phyloP scores from a whole-genome alignment of 208 protist genomes.

The Leishmania amazonensis region DNA sequence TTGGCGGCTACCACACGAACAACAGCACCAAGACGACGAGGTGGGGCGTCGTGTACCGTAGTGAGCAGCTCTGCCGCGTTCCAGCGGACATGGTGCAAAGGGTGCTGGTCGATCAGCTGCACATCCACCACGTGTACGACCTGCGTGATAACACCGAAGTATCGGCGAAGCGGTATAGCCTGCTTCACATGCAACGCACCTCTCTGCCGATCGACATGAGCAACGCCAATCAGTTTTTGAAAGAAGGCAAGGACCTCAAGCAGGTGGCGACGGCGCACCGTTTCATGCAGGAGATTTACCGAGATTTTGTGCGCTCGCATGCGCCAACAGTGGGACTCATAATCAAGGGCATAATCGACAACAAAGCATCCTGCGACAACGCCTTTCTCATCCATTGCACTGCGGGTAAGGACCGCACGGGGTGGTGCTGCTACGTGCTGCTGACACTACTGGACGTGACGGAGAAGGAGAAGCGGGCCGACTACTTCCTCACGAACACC shows the following conservation, averaged over 20 bases:
- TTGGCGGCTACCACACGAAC: slow-evolving; percentile 40
- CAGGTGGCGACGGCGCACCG: slow-evolving; percentile 13
- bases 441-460: slow-evolving; percentile 34
- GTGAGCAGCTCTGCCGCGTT: slow-evolving; percentile 41
- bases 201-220: slow-evolving; percentile 27
- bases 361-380: slow-evolving; percentile 21
- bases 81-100: slow-evolving; percentile 20
- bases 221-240: slow-evolving; percentile 15
- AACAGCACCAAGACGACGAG: slow-evolving; percentile 34
- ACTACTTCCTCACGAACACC: slow-evolving; percentile 46
- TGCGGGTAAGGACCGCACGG: slow-evolving; percentile 52
- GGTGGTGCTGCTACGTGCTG: slow-evolving; percentile 32
- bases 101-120: slow-evolving; percentile 39
- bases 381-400: slow-evolving; percentile 51
- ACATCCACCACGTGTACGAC: slow-evolving; percentile 42
- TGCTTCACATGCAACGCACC: slow-evolving; percentile 26
- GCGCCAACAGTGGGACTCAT: slow-evolving; percentile 23
- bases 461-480: slow-evolving; percentile 30
- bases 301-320: slow-evolving; percentile 16
- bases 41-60: slow-evolving; percentile 49
- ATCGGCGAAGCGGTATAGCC: slow-evolving; percentile 27
- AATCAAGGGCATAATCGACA: slow-evolving; percentile 30
- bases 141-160: slow-evolving; percentile 33
- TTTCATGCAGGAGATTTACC: slow-evolving; percentile 31
- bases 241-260: slow-evolving; percentile 24